Percentiles rank a stretch among this genome's conserved stretches.
phyloP scores from a whole-genome alignment of 768 basidiomycete genomes.

The Boletus fagicola region DNA sequence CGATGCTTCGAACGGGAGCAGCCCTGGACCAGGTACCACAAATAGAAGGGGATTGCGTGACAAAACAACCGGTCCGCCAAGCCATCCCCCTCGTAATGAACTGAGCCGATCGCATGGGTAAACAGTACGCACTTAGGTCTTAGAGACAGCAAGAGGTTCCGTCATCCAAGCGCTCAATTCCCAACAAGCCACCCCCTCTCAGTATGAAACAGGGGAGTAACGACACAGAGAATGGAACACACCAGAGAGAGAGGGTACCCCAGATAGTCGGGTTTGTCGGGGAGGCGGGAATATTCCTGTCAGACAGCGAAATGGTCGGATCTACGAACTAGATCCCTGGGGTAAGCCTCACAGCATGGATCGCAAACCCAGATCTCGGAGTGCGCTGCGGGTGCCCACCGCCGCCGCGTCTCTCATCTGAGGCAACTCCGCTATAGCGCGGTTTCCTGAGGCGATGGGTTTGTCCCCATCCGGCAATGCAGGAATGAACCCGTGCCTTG shows the following conservation, averaged over 20 bases:
- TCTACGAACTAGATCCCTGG: conserved; percentile 19
- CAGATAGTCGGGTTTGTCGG: conserved; percentile 16
- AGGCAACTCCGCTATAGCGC: conserved; percentile 15
- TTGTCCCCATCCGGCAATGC: conserved; percentile 10
- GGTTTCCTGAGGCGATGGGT: conserved; percentile 12
- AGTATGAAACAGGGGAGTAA: conserved; percentile 4
- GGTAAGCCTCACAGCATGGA: conserved; percentile 8
- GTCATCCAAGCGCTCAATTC: background rate
- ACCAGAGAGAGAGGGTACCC: conserved; percentile 8
- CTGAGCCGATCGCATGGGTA: conserved; percentile 19
- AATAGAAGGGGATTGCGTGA: conserved; percentile 15
- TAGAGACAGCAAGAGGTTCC: conserved; percentile 5
- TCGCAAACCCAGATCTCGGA: conserved; percentile 21
- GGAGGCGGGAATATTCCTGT: background rate
- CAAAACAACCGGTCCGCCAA: conserved; percentile 22
- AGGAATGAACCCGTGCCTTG: conserved; percentile 10
- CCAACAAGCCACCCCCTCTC: background rate
- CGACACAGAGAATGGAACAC: conserved; percentile 21
- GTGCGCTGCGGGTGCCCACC: conserved; percentile 9
- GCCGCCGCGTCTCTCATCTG: conserved; percentile 11
- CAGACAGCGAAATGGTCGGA: conserved; percentile 13
- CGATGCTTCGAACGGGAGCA: conserved; percentile 2
- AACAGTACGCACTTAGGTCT: background rate
- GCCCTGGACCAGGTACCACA: conserved; percentile 16
- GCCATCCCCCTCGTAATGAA: conserved; percentile 20